Conservation (phyloP, 225 moss, liverwort and hornwort genomes). For the Neckera pumila region DNA sequence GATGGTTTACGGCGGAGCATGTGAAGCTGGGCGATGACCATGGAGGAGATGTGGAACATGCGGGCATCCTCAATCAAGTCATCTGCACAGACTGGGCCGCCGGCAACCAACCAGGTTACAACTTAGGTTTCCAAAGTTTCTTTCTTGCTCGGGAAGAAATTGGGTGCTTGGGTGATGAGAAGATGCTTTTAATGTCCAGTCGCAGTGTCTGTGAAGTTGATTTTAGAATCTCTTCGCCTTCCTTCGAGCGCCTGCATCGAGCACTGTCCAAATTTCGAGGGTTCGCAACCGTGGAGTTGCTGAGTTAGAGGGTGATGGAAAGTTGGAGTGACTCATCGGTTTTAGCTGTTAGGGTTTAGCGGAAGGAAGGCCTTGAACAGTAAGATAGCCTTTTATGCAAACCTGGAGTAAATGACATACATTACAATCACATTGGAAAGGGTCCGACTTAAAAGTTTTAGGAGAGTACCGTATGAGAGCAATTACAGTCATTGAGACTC, state of each 20-base stretch:
- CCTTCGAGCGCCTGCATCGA: neutral
- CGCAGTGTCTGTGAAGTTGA: neutral
- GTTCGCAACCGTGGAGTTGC: neutral
- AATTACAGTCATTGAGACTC: neutral
- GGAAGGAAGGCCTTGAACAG: neutral
- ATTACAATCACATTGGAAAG: neutral
- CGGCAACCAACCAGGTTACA: slow-evolving; percentile 53
- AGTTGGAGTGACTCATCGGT: neutral
- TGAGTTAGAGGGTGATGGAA: neutral
- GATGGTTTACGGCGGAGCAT: slow-evolving; percentile 30
- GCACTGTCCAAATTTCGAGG: neutral
- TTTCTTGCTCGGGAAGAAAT: neutral
- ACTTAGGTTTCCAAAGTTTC: neutral
- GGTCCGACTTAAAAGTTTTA: neutral
- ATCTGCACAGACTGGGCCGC: slow-evolving; percentile 47
- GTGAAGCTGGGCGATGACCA: slow-evolving; percentile 30
- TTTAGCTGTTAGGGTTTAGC: slow-evolving; percentile 12
- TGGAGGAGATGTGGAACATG: slow-evolving; percentile 82
- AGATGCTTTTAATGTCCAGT: neutral
- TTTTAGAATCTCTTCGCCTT: neutral
- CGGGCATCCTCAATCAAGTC: slow-evolving; percentile 51
- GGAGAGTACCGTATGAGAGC: neutral
- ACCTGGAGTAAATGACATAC: neutral
- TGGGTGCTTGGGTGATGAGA: neutral
- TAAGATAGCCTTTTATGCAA: neutral